These are phyloP conservation scores for Zizania latifolia DNA, from an alignment of 176 grass and related monocot species.

Conservation along the genomic window DNA sequence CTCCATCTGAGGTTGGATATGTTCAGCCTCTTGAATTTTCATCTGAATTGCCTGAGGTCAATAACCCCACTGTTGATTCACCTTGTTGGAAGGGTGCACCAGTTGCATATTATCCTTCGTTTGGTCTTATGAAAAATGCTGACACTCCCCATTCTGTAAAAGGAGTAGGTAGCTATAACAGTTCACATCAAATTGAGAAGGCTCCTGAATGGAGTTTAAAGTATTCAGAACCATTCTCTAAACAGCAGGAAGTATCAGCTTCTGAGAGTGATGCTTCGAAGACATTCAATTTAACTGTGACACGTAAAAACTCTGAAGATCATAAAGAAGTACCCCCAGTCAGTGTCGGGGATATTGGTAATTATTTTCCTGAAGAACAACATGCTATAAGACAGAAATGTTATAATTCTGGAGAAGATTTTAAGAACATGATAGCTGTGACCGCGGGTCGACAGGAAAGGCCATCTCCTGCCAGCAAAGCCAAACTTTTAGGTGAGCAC, in stretches of 20 bases:
- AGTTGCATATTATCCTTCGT: conserved; percentile 26
- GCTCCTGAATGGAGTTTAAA: neutral
- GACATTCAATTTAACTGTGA: neutral
- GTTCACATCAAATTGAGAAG: conserved; percentile 26
- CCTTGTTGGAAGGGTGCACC: conserved; percentile 74
- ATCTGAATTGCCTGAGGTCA: conserved; percentile 26
- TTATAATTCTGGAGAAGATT: conserved; percentile 13
- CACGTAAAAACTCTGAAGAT: conserved; percentile 9
- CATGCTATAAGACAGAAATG: neutral
- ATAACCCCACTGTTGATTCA: conserved; percentile 52
- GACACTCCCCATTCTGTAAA: neutral
- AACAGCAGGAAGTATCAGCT: neutral
- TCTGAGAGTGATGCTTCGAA: conserved; percentile 23
- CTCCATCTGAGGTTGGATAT: conserved; percentile 24
- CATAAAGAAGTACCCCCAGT: neutral
- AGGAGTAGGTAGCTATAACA: conserved; percentile 8
- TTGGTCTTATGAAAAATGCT: conserved; percentile 33
- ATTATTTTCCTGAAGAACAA: conserved; percentile 14
- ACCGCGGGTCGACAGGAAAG: conserved; percentile 8
- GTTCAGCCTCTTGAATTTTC: conserved; percentile 25
- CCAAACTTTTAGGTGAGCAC: no score
- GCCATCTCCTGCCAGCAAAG: neutral
- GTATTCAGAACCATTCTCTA: neutral
- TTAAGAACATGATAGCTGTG: conserved; percentile 10
- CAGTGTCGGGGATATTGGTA: neutral